A percentile compares a stretch with the other conserved stretches of the same genome.
phyloP scores from a whole-genome alignment of 345 rosid genomes.

The Chamaenerion angustifolium region DNA sequence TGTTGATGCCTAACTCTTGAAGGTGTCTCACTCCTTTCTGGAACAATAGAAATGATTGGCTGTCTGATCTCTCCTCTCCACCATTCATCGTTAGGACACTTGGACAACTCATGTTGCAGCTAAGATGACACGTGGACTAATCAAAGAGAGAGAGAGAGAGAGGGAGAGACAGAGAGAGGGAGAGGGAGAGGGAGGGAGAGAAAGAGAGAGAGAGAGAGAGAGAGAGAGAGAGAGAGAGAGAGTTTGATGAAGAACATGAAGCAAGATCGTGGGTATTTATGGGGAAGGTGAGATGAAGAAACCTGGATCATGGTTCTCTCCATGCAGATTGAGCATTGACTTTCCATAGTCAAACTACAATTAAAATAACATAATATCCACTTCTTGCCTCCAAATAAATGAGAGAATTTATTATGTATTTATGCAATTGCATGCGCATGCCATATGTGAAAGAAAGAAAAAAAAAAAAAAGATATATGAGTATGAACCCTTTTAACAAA shows the following conservation, averaged over 20 bases:
- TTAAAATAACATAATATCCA: not conserved
- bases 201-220: too few relatives aligned
- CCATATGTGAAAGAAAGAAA: too few relatives aligned
- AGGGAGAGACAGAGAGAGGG: not conserved
- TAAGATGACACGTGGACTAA: too few relatives aligned
- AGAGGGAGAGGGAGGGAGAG: too few relatives aligned
- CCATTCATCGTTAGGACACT: constrained; percentile 1
- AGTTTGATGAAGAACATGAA: too few relatives aligned
- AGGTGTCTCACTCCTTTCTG: constrained; percentile 26
- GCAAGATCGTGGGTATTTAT: constrained; percentile 2
- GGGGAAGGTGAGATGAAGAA: not conserved
- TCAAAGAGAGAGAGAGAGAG: not conserved
- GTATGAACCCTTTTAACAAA: too few relatives aligned
- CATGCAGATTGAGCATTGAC: constrained; percentile 4
- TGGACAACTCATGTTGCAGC: not conserved
- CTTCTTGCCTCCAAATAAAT: too few relatives aligned
- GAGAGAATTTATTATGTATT: too few relatives aligned
- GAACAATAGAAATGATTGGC: constrained; percentile 2
- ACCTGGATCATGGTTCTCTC: not conserved
- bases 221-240: too few relatives aligned
- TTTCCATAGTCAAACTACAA: not conserved
- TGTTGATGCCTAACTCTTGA: constrained; percentile 14
- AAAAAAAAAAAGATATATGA: too few relatives aligned
- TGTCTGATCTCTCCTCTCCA: constrained; percentile 3
- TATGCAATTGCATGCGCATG: too few relatives aligned